Evolutionary conservation across 352 stramenopile genomes (phyloP).

Genomic region (Poterioochromonas sp.): DNA sequence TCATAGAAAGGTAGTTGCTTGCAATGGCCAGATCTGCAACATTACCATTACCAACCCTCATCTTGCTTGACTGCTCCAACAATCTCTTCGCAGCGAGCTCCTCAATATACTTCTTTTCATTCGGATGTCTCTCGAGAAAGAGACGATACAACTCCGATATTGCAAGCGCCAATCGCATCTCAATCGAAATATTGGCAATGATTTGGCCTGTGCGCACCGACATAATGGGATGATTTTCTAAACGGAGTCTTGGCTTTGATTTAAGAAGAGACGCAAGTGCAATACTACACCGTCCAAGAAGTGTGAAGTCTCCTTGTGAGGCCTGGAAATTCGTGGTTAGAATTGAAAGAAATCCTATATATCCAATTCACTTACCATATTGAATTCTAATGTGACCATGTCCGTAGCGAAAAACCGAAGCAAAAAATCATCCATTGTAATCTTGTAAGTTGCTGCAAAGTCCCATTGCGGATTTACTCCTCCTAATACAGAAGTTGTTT

Average conservation of each 20-base stretch:
- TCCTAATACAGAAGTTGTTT: slow-evolving; percentile 71
- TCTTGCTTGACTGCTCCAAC: slow-evolving; percentile 10
- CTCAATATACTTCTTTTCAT: slow-evolving; percentile 57
- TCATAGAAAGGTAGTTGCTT: slow-evolving; percentile 1
- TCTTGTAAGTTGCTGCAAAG: slow-evolving; percentile 75
- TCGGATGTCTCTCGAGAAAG: slow-evolving; percentile 71
- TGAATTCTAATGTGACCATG: slow-evolving; percentile 67
- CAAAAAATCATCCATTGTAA: slow-evolving; percentile 79
- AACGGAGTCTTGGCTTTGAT: slow-evolving; percentile 60
- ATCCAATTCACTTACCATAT: slow-evolving; percentile 52
- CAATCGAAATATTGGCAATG: slow-evolving; percentile 63
- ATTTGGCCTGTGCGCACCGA: slow-evolving; percentile 48
- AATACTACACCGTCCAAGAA: slow-evolving; percentile 61
- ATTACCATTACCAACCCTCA: slow-evolving; percentile 18
- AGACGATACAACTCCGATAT: slow-evolving; percentile 77
- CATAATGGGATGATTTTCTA: slow-evolving; percentile 47
- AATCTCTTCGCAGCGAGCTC: slow-evolving; percentile 32
- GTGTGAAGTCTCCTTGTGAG: slow-evolving; percentile 65
- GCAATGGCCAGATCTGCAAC: slow-evolving; percentile 17
- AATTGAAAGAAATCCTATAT: background rate
- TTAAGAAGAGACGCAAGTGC: slow-evolving; percentile 61
- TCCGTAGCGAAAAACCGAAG: slow-evolving; percentile 74
- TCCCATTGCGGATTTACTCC: slow-evolving; percentile 71
- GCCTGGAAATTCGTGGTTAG: background rate
- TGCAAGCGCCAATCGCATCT: slow-evolving; percentile 69